Percentiles rank a stretch among this genome's conserved stretches.
Evolutionary conservation across 2,329 filamentous ascomycete species (phyloP).

Genomic region (Rutstroemia sp.): DNA sequence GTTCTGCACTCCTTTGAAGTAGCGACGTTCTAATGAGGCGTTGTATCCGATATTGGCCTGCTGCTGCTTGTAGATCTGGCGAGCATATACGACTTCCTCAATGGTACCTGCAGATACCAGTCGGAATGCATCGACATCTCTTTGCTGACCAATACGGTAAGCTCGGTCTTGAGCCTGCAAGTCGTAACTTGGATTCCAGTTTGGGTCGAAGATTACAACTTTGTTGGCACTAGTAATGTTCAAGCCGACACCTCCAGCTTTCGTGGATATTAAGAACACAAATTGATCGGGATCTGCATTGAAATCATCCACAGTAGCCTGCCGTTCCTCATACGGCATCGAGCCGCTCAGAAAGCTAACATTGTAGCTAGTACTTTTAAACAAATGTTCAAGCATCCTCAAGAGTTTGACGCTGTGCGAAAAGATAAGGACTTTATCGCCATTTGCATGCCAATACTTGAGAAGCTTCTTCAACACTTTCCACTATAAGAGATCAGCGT

Average conservation of each 20-base stretch:
- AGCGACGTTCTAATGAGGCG: slow-evolving; percentile 83
- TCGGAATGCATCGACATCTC: slow-evolving; percentile 93
- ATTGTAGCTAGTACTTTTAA: slow-evolving; percentile 82
- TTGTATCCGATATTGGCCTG: slow-evolving; percentile 97
- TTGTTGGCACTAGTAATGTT: slow-evolving; percentile 99
- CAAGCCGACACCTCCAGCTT: slow-evolving; percentile 84
- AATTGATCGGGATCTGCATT: slow-evolving; percentile 83
- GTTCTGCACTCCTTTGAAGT: slow-evolving; percentile 92
- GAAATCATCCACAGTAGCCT: slow-evolving; percentile 79
- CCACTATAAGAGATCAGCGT: slow-evolving; percentile 47
- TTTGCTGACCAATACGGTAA: slow-evolving; percentile 86
- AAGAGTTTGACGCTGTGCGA: slow-evolving; percentile 84
- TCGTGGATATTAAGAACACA: slow-evolving; percentile 91
- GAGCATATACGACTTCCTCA: slow-evolving; percentile 93
- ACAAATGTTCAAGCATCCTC: slow-evolving; percentile 75
- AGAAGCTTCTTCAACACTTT: slow-evolving; percentile 80
- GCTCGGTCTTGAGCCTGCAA: slow-evolving; percentile 94
- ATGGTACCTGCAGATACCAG: slow-evolving; percentile 87
- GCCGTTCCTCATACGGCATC: slow-evolving; percentile 75
- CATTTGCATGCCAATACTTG: slow-evolving; percentile 80
- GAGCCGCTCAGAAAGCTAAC: slow-evolving; percentile 86
- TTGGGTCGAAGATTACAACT: slow-evolving; percentile 92
- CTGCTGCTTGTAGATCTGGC: slow-evolving; percentile 98
- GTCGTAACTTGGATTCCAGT: slow-evolving; percentile 95
- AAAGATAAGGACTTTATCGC: slow-evolving; percentile 93